Evolutionary conservation across 495 filamentous ascomycete species (phyloP), one percentile per base, ranked within the genome.

Genomic region (Xylaria flabelliformis): DNA sequence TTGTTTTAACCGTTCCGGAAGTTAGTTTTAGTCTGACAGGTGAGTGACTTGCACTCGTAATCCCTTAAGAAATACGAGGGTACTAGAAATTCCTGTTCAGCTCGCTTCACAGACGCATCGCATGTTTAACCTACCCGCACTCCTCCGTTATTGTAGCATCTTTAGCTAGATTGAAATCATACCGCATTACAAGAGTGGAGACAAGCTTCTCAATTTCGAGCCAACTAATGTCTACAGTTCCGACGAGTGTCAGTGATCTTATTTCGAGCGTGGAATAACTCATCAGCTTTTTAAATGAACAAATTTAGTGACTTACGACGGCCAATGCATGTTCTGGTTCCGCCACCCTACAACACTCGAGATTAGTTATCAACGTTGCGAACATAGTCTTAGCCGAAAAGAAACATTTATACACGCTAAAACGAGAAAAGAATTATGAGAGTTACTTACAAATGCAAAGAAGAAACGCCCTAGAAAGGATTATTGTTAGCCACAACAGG

Each of bases 141-240:
- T 55, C 9, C 65, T 67, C 65, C 17, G 65, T 34, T 39, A 67
- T 67, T 13, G 4, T 55, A 6, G 50, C 50, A 24, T 67, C 65
- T n/a, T 55, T n/a, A 4, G 65, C 32, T 1, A 67, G 50, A 3
- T 15, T 56, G 34, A 67, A 67, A 50, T 67, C 50, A n/a, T 67
- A 67, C 0, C 65, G 65, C 65, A 67, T 67, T 3, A 67, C 48
- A 24, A 67, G 50, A 8, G 65, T 67, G 1, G 65, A 3, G 4
- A 67, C 65, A 10, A 67, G 36, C 36, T 67, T 67, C 50, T 67
- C 50, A 44, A 56, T 67, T 34, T 67, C 65, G 17, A 67, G 36
- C 65, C 32, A 67, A 44, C 65, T 67, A 42, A 67, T 67, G 42
- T 67, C 65, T 67, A 1, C 1, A 17, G 26, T 50, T 9, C n/a